Base-by-base conservation (phyloP, 1,284 basidiomycete genomes). In the Cryptococcus neoformans region DNA sequence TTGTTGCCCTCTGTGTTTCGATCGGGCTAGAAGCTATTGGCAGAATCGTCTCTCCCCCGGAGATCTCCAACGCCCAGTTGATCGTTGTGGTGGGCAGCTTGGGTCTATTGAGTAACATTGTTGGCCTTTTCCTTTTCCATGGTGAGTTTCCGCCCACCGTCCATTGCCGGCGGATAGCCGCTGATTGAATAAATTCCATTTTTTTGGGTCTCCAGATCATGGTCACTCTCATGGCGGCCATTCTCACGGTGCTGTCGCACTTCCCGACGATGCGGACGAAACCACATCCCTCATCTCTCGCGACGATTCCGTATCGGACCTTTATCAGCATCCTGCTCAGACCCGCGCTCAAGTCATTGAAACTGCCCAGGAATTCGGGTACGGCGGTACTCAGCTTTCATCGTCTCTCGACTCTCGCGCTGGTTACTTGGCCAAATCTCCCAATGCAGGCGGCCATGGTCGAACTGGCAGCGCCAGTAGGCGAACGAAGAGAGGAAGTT, bases 41-140 rank as follows among this genome's bases (percentile, higher is more conserved):
- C 63, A 85, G 96, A 39, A 90, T 97, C 79, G 88, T 97, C 78
- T 85, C 83, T 62, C 85, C 85, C 2, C 88, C 90, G 62, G 94
- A 97, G 74, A 90, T 99, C 40, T 85, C 85, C 6, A 92, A 87
- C 70, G 90, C 96, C 1, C 85, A 84, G 65, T 80, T 99, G 6
- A 85, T 99, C 38, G 89, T 98, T 4, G 78, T 95, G 34, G 95
- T 99, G 35, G 96, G 96, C 14, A 87, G 84, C 14, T 80, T 94
- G 6, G 96, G 96, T 40, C 81, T 99, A 6, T 83, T 87, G 0
- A 95, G 92, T 41, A 99, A 99, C 72, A 83, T 99, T 40, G 83
- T 98, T 50, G 95, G 96, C 14, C 79, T 99, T 34, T 89, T 95
- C 80, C 81, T 99, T 57, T 99, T 99, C 83, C 93, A 96, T 72